Evolutionary conservation across 1,139 yeast species (phyloP).

Genomic region (Candida anutae): DNA sequence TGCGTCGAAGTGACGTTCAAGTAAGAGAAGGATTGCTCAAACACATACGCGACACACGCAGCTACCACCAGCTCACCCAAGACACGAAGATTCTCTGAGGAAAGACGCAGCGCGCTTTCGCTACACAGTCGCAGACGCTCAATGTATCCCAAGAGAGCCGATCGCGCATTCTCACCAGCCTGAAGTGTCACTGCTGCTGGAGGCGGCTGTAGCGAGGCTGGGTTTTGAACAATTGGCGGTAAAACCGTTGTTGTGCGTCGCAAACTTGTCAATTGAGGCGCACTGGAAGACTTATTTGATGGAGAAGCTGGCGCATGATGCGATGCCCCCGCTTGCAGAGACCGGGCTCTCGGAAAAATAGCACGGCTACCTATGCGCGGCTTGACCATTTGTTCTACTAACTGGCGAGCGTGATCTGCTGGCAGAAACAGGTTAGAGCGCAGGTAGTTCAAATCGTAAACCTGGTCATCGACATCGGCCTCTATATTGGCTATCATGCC

Average conservation of each 20-base stretch:
- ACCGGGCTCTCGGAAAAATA: too few species aligned
- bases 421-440: constrained; percentile 20
- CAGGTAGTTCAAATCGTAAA: constrained; percentile 27
- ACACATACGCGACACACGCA: constrained; percentile 49
- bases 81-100: constrained; percentile 40
- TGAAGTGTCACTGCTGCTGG: background rate
- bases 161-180: too few species aligned
- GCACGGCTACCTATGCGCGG: constrained; percentile 17
- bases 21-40: constrained; percentile 11
- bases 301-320: constrained; percentile 7
- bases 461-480: constrained; percentile 29
- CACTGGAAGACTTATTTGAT: constrained; percentile 3
- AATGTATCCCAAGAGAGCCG: constrained; percentile 31
- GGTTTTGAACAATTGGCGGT: background rate
- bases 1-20: constrained; percentile 35
- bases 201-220: too few species aligned
- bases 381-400: constrained; percentile 31
- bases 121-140: constrained; percentile 63
- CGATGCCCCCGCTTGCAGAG: too few species aligned
- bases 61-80: constrained; percentile 52
- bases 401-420: constrained; percentile 29
- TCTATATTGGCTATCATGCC: constrained; percentile 30
- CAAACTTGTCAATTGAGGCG: background rate
- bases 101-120: constrained; percentile 32
- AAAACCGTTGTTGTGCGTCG: background rate